These are phyloP conservation scores for Gynandropsis gynandra DNA, from an alignment of 345 rosid genomes.

Conservation along the genomic window DNA sequence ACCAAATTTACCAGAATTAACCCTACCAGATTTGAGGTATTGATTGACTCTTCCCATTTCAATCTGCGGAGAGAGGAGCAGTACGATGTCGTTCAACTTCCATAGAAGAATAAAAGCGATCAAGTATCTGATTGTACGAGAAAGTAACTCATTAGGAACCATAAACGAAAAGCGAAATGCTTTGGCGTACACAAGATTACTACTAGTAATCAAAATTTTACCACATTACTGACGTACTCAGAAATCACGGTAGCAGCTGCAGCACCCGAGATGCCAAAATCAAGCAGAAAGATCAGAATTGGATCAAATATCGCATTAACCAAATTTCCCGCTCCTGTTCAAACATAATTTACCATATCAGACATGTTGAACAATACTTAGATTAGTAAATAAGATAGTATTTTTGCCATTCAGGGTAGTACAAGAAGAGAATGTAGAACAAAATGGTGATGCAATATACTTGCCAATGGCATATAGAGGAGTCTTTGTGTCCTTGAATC, in stretches of 20 bases:
- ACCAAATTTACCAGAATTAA: not conserved
- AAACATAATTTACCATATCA: conserved; percentile 18
- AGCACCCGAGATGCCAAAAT: conserved; percentile 77
- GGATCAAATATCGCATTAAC: conserved; percentile 73
- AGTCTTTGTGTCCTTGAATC: conserved; percentile 85
- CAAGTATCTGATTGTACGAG: conserved; percentile 47
- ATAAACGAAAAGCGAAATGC: conserved; percentile 12
- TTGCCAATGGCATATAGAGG: conserved; percentile 91
- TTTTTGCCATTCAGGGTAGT: not conserved
- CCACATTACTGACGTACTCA: conserved; percentile 83
- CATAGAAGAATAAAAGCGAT: conserved; percentile 76
- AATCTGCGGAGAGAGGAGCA: conserved; percentile 55
- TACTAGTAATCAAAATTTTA: conserved; percentile 32
- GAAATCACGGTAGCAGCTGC: conserved; percentile 89
- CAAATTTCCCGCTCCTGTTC: conserved; percentile 73
- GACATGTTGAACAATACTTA: not conserved
- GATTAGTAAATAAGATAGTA: too few species aligned
- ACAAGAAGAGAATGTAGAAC: not conserved
- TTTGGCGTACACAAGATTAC: not conserved
- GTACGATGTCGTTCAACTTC: conserved; percentile 68
- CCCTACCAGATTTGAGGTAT: conserved; percentile 78
- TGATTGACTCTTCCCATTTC: conserved; percentile 46
- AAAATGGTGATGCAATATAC: conserved; percentile 33
- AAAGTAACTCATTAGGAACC: conserved; percentile 10
- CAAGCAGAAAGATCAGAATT: conserved; percentile 58